Evolutionary conservation across 495 filamentous ascomycete genomes (phyloP), one percentile per base, ranked within the genome.

Genomic region (Trichoderma erinaceum): DNA sequence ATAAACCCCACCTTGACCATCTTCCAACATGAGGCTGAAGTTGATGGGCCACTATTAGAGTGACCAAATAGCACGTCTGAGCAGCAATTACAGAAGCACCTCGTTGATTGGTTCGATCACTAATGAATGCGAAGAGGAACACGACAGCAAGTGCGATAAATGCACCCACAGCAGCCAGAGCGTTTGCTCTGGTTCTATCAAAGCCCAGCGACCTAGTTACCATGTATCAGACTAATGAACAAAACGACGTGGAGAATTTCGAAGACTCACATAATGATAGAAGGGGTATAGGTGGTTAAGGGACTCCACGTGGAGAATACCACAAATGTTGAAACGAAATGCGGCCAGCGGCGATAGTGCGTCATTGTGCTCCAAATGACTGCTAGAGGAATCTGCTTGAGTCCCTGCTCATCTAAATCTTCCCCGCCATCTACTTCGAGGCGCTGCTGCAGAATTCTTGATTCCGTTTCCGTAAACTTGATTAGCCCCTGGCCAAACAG

Each of bases 301-400:
- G 80, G 78, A 65, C 76, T 75, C 73, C 81, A 80, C 0, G 72
- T 80, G 4, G 81, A 80, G 75, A 83, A 83, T 23, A 81, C 74
- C 13, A 78, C 78, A 27, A 83, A 73, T 0, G 81, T 84, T 29
- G 75, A 75, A 8, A 78, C 63, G 29, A 74, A 74, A 69, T 75
- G 76, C 65, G 82, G 82, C 70, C 82, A 74, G 23, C 80, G 75
- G 18, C 75, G 74, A 1, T 78, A 79, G 66, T 81, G 75, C 32
- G 72, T 71, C 15, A 81, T 46, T 4, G 81, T 82, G 32, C 77
- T 75, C 76, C 76, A 77, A 63, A 85, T 80, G 66, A 82, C 70
- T 1, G 77, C 74, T 68, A 84, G 83, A 50, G 78, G 77, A 46
- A 80, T 70, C 4, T 77, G 77, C 13, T 70, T 64, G 12, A 75